These are phyloP conservation scores for Ceratobasidium sp. DNA, from an alignment of 1,284 basidiomycete species.

Conservation along the genomic window DNA sequence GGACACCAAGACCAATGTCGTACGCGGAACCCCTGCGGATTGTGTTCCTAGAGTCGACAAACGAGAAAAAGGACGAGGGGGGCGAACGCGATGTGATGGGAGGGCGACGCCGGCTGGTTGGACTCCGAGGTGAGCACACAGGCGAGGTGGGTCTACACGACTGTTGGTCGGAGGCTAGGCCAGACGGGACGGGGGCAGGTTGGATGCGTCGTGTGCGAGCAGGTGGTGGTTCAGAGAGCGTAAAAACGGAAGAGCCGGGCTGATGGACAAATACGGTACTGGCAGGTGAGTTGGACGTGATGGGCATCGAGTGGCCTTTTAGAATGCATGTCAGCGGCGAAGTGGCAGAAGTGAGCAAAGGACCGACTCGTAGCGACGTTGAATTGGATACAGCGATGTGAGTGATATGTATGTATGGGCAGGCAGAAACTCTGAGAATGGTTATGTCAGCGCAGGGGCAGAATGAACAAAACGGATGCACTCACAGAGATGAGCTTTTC, in stretches of 20 bases:
- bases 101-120: slow-evolving; percentile 24
- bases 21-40: slow-evolving; percentile 11
- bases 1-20: slow-evolving; percentile 32
- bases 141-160: slow-evolving; percentile 19
- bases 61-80: slow-evolving; percentile 13
- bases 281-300: slow-evolving; percentile 32
- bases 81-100: slow-evolving; percentile 26
- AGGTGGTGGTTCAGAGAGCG: slow-evolving; percentile 26
- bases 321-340: slow-evolving; percentile 16
- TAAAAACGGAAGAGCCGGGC: slow-evolving; percentile 24
- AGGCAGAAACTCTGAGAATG: not conserved
- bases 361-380: slow-evolving; percentile 18
- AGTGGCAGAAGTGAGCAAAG: slow-evolving; percentile 25
- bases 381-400: slow-evolving; percentile 22
- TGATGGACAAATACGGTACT: slow-evolving; percentile 27
- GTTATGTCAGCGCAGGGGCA: slow-evolving; percentile 16
- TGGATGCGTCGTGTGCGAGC: slow-evolving; percentile 21
- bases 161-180: slow-evolving; percentile 15
- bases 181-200: not conserved
- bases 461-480: slow-evolving; percentile 3
- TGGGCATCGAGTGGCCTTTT: slow-evolving; percentile 40
- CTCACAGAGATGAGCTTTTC: slow-evolving; percentile 32
- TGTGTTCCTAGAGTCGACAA: slow-evolving; percentile 11
- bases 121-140: slow-evolving; percentile 3
- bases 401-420: not conserved